Conservation (phyloP, 1,139 yeast genomes). For the Taiozyma sp. region DNA sequence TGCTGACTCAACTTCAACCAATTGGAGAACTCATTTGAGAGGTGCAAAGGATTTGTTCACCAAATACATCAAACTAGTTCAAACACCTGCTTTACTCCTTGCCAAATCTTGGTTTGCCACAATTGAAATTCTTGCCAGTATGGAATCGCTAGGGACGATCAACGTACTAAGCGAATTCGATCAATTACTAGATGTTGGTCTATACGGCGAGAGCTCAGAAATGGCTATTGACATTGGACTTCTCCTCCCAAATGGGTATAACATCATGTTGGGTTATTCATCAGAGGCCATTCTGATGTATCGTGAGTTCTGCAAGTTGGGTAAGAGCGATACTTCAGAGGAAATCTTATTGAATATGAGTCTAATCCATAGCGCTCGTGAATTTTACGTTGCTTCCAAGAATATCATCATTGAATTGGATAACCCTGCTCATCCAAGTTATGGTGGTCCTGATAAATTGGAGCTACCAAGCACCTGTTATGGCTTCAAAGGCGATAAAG, state of each 20-base stretch:
- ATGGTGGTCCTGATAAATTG: slow-evolving; percentile 4
- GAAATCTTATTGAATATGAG: slow-evolving; percentile 18
- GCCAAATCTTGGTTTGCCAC: slow-evolving; percentile 61
- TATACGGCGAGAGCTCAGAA: slow-evolving; percentile 21
- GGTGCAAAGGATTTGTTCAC: slow-evolving; percentile 61
- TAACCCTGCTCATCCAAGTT: slow-evolving; percentile 23
- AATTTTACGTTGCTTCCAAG: slow-evolving; percentile 27
- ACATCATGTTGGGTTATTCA: slow-evolving; percentile 46
- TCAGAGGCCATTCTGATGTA: slow-evolving; percentile 26
- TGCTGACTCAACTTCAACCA: slow-evolving; percentile 53
- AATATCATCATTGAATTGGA: slow-evolving; percentile 9
- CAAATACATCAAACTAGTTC: slow-evolving; percentile 36
- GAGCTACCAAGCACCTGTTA: slow-evolving; percentile 18
- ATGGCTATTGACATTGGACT: slow-evolving; percentile 39
- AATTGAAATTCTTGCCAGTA: slow-evolving; percentile 55
- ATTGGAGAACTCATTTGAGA: slow-evolving; percentile 61
- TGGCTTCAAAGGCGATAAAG: slow-evolving; percentile 22
- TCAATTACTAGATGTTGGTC: slow-evolving; percentile 32
- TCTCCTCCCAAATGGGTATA: slow-evolving; percentile 40
- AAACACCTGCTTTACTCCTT: slow-evolving; percentile 36
- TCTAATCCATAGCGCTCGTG: slow-evolving; percentile 22
- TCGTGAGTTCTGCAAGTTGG: slow-evolving; percentile 25
- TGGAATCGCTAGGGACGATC: slow-evolving; percentile 46
- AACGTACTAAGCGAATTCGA: slow-evolving; percentile 52
- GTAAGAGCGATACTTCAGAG: slow-evolving; percentile 16